Evolutionary conservation across 345 rosid species (phyloP), one percentile per base, ranked within the genome.

Genomic region (Hibiscus mutabilis): DNA sequence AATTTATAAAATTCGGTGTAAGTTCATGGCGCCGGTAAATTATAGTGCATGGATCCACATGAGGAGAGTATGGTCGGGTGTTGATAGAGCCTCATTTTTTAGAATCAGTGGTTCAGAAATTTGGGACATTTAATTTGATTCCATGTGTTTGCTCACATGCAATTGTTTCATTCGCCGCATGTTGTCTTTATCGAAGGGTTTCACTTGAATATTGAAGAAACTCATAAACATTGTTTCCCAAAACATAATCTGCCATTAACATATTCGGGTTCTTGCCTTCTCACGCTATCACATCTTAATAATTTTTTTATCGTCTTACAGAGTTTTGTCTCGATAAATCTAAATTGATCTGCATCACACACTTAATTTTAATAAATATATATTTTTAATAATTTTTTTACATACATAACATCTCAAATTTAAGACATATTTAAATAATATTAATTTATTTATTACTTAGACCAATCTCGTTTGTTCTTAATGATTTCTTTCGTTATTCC

Each of bases 121-220:
- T 61, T 55, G n/a, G 68, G 71, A 61, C 76, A 61, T 66, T 35
- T 47, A 61, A 44, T 46, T 59, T 11, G 35, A 72, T 10, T 71
- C 79, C 82, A 78, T 76, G 82, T 83, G 78, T 74, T 40, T 51
- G 35, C 25, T 78, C 86, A 80, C 81, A 78, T 83, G 86, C 74
- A 10, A 44, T 15, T 80, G 80, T 66, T 40, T 80, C 57, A 46
- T 47, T 1, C 12, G 55, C 68, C 51, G 71, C 46, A 60, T 18
- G 14, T 18, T 72, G 74, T 62, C 82, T 16, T 56, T 70, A 25
- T 73, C 79, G 52, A 25, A 21, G 8, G 56, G 7, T 21, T 72
- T 56, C 51, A 27, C 19, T 70, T 42, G 42, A 57, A n/a, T n/a
- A n/a, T 70, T 16, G 24, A 57, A 46, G 11, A 37, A 37, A 10